These are phyloP conservation scores for Alternaria incomplexa DNA, from an alignment of 2,329 filamentous ascomycete species.

Conservation along the genomic window DNA sequence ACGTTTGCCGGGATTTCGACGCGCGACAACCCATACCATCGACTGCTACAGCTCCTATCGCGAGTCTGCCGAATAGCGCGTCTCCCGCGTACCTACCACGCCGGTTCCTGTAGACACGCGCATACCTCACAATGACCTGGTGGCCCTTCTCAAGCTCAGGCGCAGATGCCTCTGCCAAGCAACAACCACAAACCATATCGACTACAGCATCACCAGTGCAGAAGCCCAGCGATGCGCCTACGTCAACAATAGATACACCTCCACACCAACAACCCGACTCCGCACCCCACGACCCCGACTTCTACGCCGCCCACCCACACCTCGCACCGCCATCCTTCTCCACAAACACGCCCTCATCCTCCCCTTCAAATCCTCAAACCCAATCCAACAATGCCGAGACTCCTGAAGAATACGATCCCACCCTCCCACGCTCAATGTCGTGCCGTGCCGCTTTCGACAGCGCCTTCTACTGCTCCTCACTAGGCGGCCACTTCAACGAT, in stretches of 20 bases:
- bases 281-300: constrained; percentile 59
- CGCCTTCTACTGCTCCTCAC: constrained; percentile 90
- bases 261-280: constrained; percentile 19
- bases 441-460: constrained; percentile 90
- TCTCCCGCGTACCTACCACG: not conserved
- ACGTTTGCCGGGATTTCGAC: not conserved
- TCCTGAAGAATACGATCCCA: constrained; percentile 28
- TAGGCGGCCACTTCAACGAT: constrained; percentile 89
- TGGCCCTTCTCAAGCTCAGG: constrained; percentile 31
- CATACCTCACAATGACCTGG: constrained; percentile 23
- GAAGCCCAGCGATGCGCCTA: constrained; percentile 14
- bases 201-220: constrained; percentile 1
- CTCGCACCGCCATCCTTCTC: constrained; percentile 46
- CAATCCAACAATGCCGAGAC: constrained; percentile 5
- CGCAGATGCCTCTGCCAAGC: constrained; percentile 17
- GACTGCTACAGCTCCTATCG: not conserved
- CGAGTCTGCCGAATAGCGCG: not conserved
- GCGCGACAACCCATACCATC: not conserved
- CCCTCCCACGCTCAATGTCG: constrained; percentile 80
- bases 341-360: constrained; percentile 14
- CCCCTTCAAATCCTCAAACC: constrained; percentile 9
- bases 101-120: not conserved
- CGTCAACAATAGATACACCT: constrained; percentile 9
- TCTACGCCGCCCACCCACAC: constrained; percentile 60
- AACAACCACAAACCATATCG: constrained; percentile 20